These are phyloP conservation scores for Calonectria leucothoes DNA, from an alignment of 2,329 filamentous ascomycete species.

Conservation along the genomic window DNA sequence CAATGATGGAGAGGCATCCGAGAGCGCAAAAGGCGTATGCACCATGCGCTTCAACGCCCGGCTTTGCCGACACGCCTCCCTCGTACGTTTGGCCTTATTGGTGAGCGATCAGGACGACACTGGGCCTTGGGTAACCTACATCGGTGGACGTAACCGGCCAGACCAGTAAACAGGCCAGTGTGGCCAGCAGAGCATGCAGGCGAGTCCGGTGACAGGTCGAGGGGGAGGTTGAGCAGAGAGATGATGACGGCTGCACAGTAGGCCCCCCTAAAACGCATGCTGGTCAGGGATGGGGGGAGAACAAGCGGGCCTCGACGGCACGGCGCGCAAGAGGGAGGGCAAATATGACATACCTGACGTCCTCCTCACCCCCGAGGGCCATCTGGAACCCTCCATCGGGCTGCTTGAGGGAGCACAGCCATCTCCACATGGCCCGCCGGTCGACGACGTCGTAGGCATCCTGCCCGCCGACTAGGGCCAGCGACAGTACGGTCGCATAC, in stretches of 20 bases:
- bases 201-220: conserved; percentile 80
- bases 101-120: conserved; percentile 34
- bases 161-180: conserved; percentile 74
- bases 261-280: conserved; percentile 71
- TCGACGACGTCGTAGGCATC: conserved; percentile 82
- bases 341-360: conserved; percentile 76
- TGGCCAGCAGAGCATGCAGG: conserved; percentile 73
- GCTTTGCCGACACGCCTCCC: conserved; percentile 89
- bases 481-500: conserved; percentile 84
- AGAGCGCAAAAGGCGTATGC: conserved; percentile 97
- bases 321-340: conserved; percentile 12
- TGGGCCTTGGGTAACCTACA: conserved; percentile 67
- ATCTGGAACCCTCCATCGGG: conserved; percentile 90
- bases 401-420: conserved; percentile 89
- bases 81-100: conserved; percentile 87
- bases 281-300: conserved; percentile 29
- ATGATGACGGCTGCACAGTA: conserved; percentile 92
- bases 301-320: conserved; percentile 28
- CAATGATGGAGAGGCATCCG: conserved; percentile 88
- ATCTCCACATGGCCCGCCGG: conserved; percentile 88
- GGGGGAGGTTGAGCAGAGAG: conserved; percentile 83
- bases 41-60: conserved; percentile 91
- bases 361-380: conserved; percentile 87
- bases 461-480: conserved; percentile 82
- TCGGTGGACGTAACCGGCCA: conserved; percentile 82